Percentiles rank a stretch among this genome's conserved stretches.
Conservation (phyloP, 306 rosid genomes). For the Vigna angularis region DNA sequence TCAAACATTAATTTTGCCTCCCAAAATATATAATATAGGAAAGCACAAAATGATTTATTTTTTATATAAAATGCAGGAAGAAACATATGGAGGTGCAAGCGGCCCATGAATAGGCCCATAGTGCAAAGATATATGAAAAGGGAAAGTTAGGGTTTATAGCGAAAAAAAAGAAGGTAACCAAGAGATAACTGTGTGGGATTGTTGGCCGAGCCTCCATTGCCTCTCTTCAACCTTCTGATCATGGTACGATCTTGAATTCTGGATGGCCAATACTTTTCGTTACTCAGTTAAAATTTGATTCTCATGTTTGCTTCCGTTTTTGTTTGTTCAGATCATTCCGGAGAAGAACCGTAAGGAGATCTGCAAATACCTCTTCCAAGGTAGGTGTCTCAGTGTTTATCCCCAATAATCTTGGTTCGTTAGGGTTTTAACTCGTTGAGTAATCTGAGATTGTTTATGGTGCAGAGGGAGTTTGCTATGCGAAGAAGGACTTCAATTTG, state of each 20-base stretch:
- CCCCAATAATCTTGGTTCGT: not conserved
- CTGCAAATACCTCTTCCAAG: slow-evolving; percentile 79
- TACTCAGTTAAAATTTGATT: not conserved
- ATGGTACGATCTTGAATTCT: slow-evolving; percentile 24
- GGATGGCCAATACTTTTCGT: not conserved
- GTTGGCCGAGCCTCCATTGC: not conserved
- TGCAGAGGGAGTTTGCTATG: slow-evolving; percentile 75
- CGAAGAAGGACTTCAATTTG: slow-evolving; percentile 79
- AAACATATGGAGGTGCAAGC: too few species aligned
- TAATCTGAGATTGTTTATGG: too few species aligned
- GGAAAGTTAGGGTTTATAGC: slow-evolving; percentile 9
- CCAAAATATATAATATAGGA: too few species aligned
- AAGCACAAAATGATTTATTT: too few species aligned
- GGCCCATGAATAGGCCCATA: not conserved
- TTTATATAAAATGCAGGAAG: too few species aligned
- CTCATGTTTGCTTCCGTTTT: not conserved
- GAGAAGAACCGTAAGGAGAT: slow-evolving; percentile 80
- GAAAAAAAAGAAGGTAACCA: too few species aligned
- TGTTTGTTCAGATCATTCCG: slow-evolving; percentile 58
- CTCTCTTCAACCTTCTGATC: not conserved
- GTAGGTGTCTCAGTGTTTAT: slow-evolving; percentile 47
- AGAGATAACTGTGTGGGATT: slow-evolving; percentile 6
- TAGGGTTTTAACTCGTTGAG: not conserved
- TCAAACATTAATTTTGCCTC: too few species aligned
- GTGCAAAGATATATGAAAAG: not conserved